Evolutionary conservation across 2,329 filamentous ascomycete species (phyloP).

Genomic region (Aspergillus bombycis): DNA sequence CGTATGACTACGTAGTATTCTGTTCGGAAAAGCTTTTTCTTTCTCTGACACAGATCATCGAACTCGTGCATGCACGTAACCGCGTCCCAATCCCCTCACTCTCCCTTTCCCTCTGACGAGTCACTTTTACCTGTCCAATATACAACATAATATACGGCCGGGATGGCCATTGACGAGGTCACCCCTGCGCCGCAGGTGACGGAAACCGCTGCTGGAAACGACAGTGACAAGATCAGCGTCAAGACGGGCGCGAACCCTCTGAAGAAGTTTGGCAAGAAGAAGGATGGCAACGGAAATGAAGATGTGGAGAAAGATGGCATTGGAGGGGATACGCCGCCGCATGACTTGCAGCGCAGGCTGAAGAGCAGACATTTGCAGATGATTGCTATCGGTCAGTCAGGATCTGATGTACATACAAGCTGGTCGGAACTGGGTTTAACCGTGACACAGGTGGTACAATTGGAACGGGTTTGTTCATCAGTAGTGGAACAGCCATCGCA

Average conservation of each 20-base stretch:
- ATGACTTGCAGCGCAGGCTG: slow-evolving; percentile 25
- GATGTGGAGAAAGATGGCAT: not conserved
- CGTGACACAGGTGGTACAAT: slow-evolving; percentile 59
- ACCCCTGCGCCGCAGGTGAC: slow-evolving; percentile 4
- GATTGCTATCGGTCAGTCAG: slow-evolving; percentile 24
- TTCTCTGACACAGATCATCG: not conserved
- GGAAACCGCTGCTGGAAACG: not conserved
- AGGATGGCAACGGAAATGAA: not conserved
- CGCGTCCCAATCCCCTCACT: not conserved
- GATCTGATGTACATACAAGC: not conserved
- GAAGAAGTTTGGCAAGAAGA: slow-evolving; percentile 7
- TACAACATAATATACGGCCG: slow-evolving; percentile 1
- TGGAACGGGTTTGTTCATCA: slow-evolving; percentile 72
- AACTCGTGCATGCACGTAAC: not conserved
- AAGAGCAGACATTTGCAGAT: slow-evolving; percentile 28
- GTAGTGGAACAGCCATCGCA: slow-evolving; percentile 64
- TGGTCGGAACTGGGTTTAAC: not conserved
- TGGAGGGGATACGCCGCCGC: slow-evolving; percentile 7
- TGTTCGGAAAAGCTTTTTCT: not conserved
- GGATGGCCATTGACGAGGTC: slow-evolving; percentile 12
- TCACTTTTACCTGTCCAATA: not conserved
- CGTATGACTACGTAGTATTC: not conserved
- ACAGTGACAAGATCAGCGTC: not conserved
- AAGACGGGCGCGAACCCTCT: not conserved
- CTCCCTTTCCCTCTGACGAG: not conserved